Evolutionary conservation across 345 rosid genomes (phyloP).

Genomic region (Combretum micranthum): DNA sequence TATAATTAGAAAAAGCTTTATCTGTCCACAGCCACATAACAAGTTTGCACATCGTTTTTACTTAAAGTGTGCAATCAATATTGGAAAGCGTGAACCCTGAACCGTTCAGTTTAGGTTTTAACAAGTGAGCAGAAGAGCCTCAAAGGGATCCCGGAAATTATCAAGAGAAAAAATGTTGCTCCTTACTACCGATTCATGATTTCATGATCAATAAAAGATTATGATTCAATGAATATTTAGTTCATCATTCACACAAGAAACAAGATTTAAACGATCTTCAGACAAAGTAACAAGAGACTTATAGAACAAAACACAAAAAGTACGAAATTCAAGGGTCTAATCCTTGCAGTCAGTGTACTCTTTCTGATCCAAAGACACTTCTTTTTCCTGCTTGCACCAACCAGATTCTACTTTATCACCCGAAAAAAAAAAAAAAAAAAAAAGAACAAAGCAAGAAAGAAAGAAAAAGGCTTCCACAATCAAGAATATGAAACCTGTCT

Average conservation of each 20-base stretch:
- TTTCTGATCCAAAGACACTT: constrained; percentile 9
- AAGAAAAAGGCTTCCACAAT: background rate
- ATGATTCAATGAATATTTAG: too few relatives aligned
- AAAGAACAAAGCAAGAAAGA: background rate
- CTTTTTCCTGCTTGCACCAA: constrained; percentile 11
- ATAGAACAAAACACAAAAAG: background rate
- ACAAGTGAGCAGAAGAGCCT: too few relatives aligned
- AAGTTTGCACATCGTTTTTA: too few relatives aligned
- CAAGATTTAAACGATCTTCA: background rate
- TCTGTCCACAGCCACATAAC: too few relatives aligned
- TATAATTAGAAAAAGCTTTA: too few relatives aligned
- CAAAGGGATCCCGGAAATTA: too few relatives aligned
- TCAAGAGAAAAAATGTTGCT: too few relatives aligned
- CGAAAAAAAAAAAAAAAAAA: background rate
- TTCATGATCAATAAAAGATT: too few relatives aligned
- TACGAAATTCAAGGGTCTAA: background rate
- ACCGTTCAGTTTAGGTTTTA: too few relatives aligned
- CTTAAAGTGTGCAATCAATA: too few relatives aligned
- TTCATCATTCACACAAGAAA: background rate
- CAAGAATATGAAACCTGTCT: background rate
- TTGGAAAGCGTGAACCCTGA: too few relatives aligned
- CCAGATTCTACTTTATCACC: background rate
- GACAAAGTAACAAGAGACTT: background rate
- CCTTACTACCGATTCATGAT: too few relatives aligned
- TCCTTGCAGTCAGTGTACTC: constrained; percentile 28